These are phyloP conservation scores for Sporopachydermia cereana DNA, from an alignment of 1,139 yeast genomes.

Conservation along the genomic window DNA sequence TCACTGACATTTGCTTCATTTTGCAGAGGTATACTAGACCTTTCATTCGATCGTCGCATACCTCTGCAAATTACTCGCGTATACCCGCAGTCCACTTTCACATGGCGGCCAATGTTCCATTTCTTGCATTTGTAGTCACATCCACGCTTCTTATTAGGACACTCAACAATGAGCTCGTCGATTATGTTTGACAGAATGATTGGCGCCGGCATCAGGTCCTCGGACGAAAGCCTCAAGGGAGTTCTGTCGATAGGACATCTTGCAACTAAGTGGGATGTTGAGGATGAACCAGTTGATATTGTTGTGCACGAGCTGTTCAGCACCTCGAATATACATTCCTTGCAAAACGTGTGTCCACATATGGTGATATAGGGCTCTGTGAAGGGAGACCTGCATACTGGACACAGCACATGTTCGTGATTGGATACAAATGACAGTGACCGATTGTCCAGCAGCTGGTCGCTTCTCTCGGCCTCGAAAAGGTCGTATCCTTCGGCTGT, in stretches of 20 bases:
- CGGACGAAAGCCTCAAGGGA: slow-evolving; percentile 25
- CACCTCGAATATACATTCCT: slow-evolving; percentile 38
- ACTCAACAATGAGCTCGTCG: slow-evolving; percentile 47
- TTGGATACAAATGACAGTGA: slow-evolving; percentile 23
- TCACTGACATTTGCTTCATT: slow-evolving; percentile 10
- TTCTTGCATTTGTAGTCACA: slow-evolving; percentile 48
- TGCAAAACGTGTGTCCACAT: slow-evolving; percentile 53
- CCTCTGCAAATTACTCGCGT: slow-evolving; percentile 36
- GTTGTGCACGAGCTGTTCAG: slow-evolving; percentile 19
- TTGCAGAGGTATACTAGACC: slow-evolving; percentile 19
- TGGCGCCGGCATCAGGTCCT: slow-evolving; percentile 51
- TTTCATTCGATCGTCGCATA: too few relatives aligned
- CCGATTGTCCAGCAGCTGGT: slow-evolving; percentile 9
- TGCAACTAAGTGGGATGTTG: slow-evolving; percentile 22
- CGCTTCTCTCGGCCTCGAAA: background rate
- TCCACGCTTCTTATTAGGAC: slow-evolving; percentile 43
- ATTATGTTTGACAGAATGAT: slow-evolving; percentile 46
- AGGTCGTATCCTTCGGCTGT: slow-evolving; percentile 3
- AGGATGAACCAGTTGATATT: slow-evolving; percentile 10
- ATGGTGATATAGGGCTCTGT: slow-evolving; percentile 41
- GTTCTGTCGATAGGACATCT: slow-evolving; percentile 58
- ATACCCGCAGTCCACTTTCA: slow-evolving; percentile 36
- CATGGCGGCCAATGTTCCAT: slow-evolving; percentile 48
- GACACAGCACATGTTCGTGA: slow-evolving; percentile 43
- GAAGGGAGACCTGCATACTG: slow-evolving; percentile 48